phyloP scores from a whole-genome alignment of 108 stramenopile species.

The Asterionellopsis glacialis region DNA sequence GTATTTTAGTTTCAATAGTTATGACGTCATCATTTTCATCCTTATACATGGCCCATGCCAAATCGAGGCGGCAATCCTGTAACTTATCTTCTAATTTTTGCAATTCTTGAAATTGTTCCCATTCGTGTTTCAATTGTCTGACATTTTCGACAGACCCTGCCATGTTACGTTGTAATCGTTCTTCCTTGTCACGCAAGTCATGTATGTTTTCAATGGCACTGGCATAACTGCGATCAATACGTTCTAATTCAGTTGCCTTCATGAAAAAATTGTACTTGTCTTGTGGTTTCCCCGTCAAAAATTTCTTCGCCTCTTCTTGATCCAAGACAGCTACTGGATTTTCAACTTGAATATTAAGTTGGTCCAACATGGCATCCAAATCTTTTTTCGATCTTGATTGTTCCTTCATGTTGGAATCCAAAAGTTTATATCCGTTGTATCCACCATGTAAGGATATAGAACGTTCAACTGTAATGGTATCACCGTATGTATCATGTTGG shows the following conservation, averaged over 20 bases:
- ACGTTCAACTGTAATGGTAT: conserved; percentile 87
- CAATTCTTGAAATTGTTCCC: conserved; percentile 60
- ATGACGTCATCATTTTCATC: conserved; percentile 24
- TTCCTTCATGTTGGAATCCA: conserved; percentile 48
- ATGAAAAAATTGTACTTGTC: conserved; percentile 95
- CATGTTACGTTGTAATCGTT: conserved; percentile 29
- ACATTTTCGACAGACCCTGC: conserved; percentile 31
- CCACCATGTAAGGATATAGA: conserved; percentile 67
- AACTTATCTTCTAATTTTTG: conserved; percentile 62
- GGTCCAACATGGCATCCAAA: conserved; percentile 85
- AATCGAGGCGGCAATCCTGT: conserved; percentile 24
- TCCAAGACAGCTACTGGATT: conserved; percentile 96
- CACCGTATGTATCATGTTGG: conserved; percentile 83
- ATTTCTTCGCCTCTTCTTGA: conserved; percentile 98
- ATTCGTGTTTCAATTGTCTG: conserved; percentile 49
- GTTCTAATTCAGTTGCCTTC: conserved; percentile 92
- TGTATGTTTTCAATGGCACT: conserved; percentile 41
- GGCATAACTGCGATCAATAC: conserved; percentile 60
- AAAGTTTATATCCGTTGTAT: conserved; percentile 75
- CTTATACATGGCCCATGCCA: conserved; percentile 50
- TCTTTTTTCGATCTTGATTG: conserved; percentile 63
- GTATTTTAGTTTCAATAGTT: conserved; percentile 27
- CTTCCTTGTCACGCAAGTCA: conserved; percentile 35
- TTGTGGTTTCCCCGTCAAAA: conserved; percentile 84
- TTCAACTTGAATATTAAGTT: conserved; percentile 89